Conservation (phyloP, 2,329 filamentous ascomycete genomes). For the Stagonosporopsis tanaceti region DNA sequence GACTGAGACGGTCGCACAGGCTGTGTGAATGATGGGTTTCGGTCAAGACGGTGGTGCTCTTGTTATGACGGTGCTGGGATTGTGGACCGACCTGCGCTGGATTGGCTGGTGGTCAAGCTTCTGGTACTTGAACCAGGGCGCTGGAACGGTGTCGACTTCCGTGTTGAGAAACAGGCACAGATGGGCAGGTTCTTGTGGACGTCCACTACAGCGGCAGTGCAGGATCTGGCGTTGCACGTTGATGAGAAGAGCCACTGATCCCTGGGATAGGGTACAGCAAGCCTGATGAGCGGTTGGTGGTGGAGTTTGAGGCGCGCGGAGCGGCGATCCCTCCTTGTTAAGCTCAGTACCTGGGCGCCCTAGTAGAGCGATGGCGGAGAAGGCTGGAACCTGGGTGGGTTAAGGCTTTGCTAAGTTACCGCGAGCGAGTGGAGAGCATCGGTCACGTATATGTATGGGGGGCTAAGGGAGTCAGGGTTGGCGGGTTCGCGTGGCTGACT, state of each 20-base stretch:
- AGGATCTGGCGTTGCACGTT: constrained; percentile 48
- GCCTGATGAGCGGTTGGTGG: constrained; percentile 38
- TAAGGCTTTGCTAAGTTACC: constrained; percentile 45
- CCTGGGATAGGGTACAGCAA: constrained; percentile 27
- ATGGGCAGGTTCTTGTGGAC: constrained; percentile 24
- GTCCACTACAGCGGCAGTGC: constrained; percentile 37
- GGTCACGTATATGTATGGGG: constrained; percentile 55
- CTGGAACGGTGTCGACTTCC: constrained; percentile 39
- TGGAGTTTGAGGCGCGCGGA: constrained; percentile 49
- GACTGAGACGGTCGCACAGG: constrained; percentile 50
- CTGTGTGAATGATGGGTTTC: constrained; percentile 47
- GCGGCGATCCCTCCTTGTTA: constrained; percentile 60
- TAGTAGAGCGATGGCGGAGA: constrained; percentile 55
- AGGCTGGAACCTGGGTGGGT: constrained; percentile 56
- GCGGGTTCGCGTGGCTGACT: constrained; percentile 54
- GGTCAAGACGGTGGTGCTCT: constrained; percentile 42
- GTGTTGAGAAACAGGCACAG: constrained; percentile 32
- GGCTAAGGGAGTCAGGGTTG: constrained; percentile 50
- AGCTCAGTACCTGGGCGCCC: constrained; percentile 57
- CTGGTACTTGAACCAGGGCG: constrained; percentile 33
- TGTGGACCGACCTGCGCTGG: constrained; percentile 35
- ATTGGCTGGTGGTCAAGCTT: constrained; percentile 35
- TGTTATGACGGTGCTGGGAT: constrained; percentile 42
- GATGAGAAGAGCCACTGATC: constrained; percentile 33
- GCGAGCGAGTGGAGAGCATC: constrained; percentile 51